Evolutionary conservation across 257 asterid species (phyloP).

Genomic region (Pogostemon cablin): DNA sequence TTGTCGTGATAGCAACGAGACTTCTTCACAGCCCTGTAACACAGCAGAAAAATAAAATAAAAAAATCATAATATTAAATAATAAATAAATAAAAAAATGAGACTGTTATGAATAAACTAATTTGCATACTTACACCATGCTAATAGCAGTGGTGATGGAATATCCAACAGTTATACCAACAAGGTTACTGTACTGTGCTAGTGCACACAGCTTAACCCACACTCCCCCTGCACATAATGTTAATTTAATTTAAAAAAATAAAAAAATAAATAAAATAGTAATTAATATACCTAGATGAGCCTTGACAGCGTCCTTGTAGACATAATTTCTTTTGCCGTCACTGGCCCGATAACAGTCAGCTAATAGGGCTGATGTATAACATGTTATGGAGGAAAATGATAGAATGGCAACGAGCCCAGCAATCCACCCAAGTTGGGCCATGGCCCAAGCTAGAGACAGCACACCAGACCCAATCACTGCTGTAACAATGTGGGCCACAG

Average conservation of each 20-base stretch:
- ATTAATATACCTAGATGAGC: slow-evolving; percentile 48
- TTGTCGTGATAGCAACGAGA: slow-evolving; percentile 62
- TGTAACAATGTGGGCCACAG: slow-evolving; percentile 69
- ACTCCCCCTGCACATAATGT: slow-evolving; percentile 44
- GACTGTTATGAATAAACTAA: background rate
- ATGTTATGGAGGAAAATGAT: slow-evolving; percentile 56
- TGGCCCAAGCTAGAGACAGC: slow-evolving; percentile 79
- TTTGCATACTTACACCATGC: slow-evolving; percentile 53
- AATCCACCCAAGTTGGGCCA: slow-evolving; percentile 75
- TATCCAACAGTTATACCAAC: slow-evolving; percentile 63
- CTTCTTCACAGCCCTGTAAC: slow-evolving; percentile 58
- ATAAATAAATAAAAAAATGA: background rate
- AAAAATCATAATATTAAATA: background rate
- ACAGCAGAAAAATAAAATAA: no score
- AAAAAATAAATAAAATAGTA: background rate
- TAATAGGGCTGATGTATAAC: slow-evolving; percentile 57
- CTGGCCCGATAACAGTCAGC: slow-evolving; percentile 61
- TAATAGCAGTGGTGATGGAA: slow-evolving; percentile 59
- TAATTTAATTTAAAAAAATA: background rate
- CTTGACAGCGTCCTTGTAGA: slow-evolving; percentile 55
- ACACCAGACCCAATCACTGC: slow-evolving; percentile 86
- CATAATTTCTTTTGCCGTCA: slow-evolving; percentile 54
- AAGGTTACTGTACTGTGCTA: slow-evolving; percentile 61
- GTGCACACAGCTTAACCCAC: slow-evolving; percentile 50
- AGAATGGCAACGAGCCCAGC: slow-evolving; percentile 60